A percentile compares a stretch with the other conserved stretches of the same genome.
These are phyloP conservation scores for Alternaria sp. DNA, from an alignment of 2,329 filamentous ascomycete genomes.

Conservation along the genomic window DNA sequence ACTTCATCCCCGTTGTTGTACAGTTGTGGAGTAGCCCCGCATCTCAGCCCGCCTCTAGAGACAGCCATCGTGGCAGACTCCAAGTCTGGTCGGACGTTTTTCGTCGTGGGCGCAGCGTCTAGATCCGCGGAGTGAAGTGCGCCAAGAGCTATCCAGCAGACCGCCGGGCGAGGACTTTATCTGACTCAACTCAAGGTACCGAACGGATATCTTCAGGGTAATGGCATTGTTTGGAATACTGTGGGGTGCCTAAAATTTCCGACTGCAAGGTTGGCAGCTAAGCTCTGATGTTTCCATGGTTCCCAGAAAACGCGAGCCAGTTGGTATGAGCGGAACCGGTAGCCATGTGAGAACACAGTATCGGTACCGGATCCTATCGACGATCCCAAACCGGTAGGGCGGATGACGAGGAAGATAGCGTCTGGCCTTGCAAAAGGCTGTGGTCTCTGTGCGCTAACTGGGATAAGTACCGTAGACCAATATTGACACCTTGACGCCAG, in stretches of 20 bases:
- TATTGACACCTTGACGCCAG: slow-evolving; percentile 12
- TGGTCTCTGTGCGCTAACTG: slow-evolving; percentile 7
- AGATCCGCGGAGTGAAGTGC: slow-evolving; percentile 1
- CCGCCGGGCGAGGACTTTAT: slow-evolving; percentile 2
- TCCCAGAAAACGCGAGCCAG: not conserved
- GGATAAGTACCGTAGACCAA: slow-evolving; percentile 2
- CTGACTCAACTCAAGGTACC: not conserved
- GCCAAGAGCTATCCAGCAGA: slow-evolving; percentile 2
- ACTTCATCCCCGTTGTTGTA: not conserved
- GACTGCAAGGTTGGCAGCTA: not conserved
- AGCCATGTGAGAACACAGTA: slow-evolving; percentile 11
- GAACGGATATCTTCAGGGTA: not conserved
- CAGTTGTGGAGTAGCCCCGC: slow-evolving; percentile 12
- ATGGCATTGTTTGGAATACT: not conserved
- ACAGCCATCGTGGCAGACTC: slow-evolving; percentile 10
- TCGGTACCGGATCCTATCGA: not conserved
- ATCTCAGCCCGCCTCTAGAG: slow-evolving; percentile 14
- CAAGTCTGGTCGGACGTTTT: slow-evolving; percentile 8
- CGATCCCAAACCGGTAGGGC: slow-evolving; percentile 11
- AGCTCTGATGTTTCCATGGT: slow-evolving; percentile 6
- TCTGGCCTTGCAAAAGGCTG: slow-evolving; percentile 1
- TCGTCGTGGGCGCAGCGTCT: slow-evolving; percentile 6
- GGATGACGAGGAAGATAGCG: slow-evolving; percentile 11
- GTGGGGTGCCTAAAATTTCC: slow-evolving; percentile 3
- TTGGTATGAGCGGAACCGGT: slow-evolving; percentile 8